These are phyloP conservation scores for Tylopilus orsonianus DNA, from an alignment of 1,284 basidiomycete genomes.

Conservation along the genomic window DNA sequence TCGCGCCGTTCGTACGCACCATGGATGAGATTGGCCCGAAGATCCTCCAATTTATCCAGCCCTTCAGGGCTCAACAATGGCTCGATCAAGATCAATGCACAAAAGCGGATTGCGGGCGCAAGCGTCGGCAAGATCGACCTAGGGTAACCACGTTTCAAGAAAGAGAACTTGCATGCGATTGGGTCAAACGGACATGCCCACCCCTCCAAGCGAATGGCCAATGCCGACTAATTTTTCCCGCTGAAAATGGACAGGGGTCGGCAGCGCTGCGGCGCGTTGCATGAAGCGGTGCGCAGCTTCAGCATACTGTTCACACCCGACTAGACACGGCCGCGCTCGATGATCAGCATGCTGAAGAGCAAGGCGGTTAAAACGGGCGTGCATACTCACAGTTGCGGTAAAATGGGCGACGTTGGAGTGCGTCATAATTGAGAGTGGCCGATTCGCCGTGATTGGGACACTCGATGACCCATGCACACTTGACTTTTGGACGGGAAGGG, in stretches of 20 bases:
- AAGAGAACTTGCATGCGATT: not conserved
- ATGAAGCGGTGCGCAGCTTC: constrained; percentile 55
- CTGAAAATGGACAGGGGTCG: constrained; percentile 44
- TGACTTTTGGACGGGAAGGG: constrained; percentile 36
- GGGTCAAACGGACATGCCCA: constrained; percentile 47
- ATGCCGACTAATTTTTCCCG: constrained; percentile 52
- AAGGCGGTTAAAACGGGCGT: not conserved
- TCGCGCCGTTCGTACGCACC: constrained; percentile 47
- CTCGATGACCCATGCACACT: constrained; percentile 52
- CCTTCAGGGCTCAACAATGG: constrained; percentile 54
- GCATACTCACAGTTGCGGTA: constrained; percentile 44
- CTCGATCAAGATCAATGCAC: constrained; percentile 52
- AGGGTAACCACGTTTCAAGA: constrained; percentile 15
- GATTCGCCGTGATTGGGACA: constrained; percentile 55
- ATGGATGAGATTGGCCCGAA: constrained; percentile 43
- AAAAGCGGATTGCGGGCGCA: constrained; percentile 42
- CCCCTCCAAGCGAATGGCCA: constrained; percentile 64
- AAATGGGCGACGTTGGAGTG: constrained; percentile 41
- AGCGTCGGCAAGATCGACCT: constrained; percentile 53
- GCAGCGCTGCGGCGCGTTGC: constrained; percentile 37
- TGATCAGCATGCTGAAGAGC: constrained; percentile 5
- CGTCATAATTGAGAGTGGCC: constrained; percentile 40
- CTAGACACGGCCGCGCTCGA: constrained; percentile 30
- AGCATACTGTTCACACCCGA: constrained; percentile 61
- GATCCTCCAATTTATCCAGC: constrained; percentile 37